Conservation (phyloP, 805 yeast genomes). For the Candida nonsorbophila region DNA sequence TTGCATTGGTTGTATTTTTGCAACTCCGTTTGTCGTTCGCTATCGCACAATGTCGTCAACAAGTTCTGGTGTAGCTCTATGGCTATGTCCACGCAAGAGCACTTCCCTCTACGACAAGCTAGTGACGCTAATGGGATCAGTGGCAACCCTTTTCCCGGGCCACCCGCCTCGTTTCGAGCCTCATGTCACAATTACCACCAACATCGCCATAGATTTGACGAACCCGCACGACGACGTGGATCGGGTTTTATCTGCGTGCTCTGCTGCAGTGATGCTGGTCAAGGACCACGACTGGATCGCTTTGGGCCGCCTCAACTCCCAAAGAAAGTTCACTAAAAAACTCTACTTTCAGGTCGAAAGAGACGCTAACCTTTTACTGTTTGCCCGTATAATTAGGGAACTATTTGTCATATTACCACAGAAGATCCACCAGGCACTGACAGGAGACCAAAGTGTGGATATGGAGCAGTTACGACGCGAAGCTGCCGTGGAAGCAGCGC, state of each 20-base stretch:
- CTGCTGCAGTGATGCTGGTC: slow-evolving; percentile 46
- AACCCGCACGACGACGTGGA: slow-evolving; percentile 52
- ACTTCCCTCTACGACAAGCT: slow-evolving; percentile 53
- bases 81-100: slow-evolving; percentile 67
- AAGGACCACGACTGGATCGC: slow-evolving; percentile 36
- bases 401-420: slow-evolving; percentile 46
- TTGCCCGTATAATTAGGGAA: slow-evolving; percentile 54
- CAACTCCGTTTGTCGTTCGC: too few relatives aligned
- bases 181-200: slow-evolving; percentile 71
- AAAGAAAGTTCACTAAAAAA: slow-evolving; percentile 48
- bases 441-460: slow-evolving; percentile 26
- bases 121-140: slow-evolving; percentile 54
- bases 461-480: slow-evolving; percentile 26
- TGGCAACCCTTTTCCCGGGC: slow-evolving; percentile 67
- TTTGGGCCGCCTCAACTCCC: slow-evolving; percentile 41
- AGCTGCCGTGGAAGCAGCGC: slow-evolving; percentile 44
- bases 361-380: slow-evolving; percentile 43
- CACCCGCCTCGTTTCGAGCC: slow-evolving; percentile 65
- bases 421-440: slow-evolving; percentile 31
- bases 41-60: neutral
- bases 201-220: slow-evolving; percentile 39
- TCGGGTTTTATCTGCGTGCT: slow-evolving; percentile 50
- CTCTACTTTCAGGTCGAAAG: slow-evolving; percentile 44
- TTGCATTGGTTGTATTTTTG: too few relatives aligned
- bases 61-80: slow-evolving; percentile 50